Base-by-base conservation (phyloP, 768 basidiomycete species). In the Pleurotus citrinopileatus region DNA sequence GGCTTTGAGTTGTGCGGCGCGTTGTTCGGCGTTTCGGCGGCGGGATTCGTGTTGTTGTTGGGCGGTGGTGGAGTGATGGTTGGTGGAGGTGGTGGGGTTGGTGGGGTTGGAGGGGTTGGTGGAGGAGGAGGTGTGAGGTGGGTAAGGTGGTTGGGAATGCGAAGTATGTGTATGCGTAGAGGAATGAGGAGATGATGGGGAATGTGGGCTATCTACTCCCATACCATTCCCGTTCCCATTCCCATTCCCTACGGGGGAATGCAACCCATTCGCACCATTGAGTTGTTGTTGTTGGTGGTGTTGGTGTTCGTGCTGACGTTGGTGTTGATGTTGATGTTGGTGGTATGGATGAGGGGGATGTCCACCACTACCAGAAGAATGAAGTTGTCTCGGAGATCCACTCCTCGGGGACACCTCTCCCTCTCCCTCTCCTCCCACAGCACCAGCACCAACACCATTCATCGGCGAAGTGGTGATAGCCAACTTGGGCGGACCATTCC, bases 1-100 rank as follows among this genome's bases (percentile, higher is more conserved):
- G 1, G 83, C 79, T 4, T 84, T 76, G 29, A 92, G 75, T 1
- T 81, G 81, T 8, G 86, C 86, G 0, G 85, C 87, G 26, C 89
- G 82, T 67, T 91, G 87, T 61, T 91, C 89, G 17, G 89, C 88
- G 59, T 88, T 90, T 53, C 86, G 79, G 23, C 87, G 72, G 20
- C 88, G 80, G 13, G 86, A 83, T 60, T 89, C 89, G 57, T 86
- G 76, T 0, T 75, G 68, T 6, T 82, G 78, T 27, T 80, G 62
- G 22, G 71, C 66, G 0, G 83, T 80, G n/a, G 71, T 81, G 54
- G 83, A 76, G 60, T 84, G 82, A 62, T 81, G 81, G 67, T 81
- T 79, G 23, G 25, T 47, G 77, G 70, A 58, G 61, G 57, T 22
- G 67, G 60, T 57, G 45, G 27, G 50, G 57, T 42, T 26, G 56